These are phyloP conservation scores for Ensete glaucum DNA, from an alignment of 176 grass and related monocot genomes.

Conservation along the genomic window DNA sequence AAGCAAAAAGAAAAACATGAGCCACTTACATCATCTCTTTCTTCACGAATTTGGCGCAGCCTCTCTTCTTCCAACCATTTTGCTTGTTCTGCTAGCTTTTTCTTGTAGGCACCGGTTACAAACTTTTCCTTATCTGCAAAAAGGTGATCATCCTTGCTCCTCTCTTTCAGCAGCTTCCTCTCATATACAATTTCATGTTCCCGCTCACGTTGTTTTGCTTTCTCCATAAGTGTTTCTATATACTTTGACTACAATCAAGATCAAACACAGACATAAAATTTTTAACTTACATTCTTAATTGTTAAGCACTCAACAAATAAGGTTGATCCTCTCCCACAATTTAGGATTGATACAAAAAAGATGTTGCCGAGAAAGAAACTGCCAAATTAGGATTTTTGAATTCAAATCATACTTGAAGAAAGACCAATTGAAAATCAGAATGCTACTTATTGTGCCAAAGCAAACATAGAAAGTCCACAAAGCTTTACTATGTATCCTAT, in stretches of 20 bases:
- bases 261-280: slow-evolving; percentile 4
- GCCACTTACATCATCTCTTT: slow-evolving; percentile 84
- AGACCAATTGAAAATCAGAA: no score
- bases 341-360: no score
- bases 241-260: slow-evolving; percentile 69
- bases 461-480: no score
- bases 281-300: neutral
- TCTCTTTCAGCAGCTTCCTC: slow-evolving; percentile 88
- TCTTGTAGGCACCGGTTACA: slow-evolving; percentile 83
- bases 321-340: no score
- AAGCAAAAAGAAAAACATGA: neutral
- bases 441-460: no score
- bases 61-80: slow-evolving; percentile 93
- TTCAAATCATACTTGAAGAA: no score
- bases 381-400: no score
- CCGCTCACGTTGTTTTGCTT: slow-evolving; percentile 77
- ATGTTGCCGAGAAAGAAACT: no score
- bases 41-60: slow-evolving; percentile 50
- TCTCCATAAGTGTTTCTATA: slow-evolving; percentile 75
- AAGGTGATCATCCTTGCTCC: slow-evolving; percentile 89
- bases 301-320: no score
- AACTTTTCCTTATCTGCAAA: slow-evolving; percentile 84
- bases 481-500: no score
- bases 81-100: slow-evolving; percentile 81
- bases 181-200: slow-evolving; percentile 92